A percentile compares a stretch with the other conserved stretches of the same genome.
These are phyloP conservation scores for Blastobotrys peoriensis DNA, from an alignment of 805 yeast genomes.

Conservation along the genomic window DNA sequence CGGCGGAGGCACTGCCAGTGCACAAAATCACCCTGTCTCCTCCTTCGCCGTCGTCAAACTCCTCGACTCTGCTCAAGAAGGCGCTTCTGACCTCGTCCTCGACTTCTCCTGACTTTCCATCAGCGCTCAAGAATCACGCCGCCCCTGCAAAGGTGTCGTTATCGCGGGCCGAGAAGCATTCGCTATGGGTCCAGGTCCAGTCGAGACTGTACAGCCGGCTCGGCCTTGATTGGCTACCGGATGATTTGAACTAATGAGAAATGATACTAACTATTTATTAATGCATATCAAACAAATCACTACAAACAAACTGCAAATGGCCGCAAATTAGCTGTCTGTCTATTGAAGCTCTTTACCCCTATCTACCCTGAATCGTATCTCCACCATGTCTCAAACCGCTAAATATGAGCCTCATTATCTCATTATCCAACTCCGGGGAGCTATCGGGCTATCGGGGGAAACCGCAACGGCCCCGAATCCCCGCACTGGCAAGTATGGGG, in stretches of 20 bases:
- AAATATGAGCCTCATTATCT: too few species aligned
- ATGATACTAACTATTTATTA: conserved; percentile 3
- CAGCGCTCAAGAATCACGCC: conserved; percentile 16
- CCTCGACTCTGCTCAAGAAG: conserved; percentile 26
- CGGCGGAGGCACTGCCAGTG: not conserved
- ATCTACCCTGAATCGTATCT: too few species aligned
- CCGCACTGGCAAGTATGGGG: too few species aligned
- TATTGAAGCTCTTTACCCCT: too few species aligned
- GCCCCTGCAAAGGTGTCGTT: conserved; percentile 27
- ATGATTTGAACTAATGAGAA: conserved; percentile 17
- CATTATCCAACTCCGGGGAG: too few species aligned
- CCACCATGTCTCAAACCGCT: too few species aligned
- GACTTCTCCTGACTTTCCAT: conserved; percentile 23
- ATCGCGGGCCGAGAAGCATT: conserved; percentile 50
- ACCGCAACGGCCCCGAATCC: too few species aligned
- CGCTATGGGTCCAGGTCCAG: conserved; percentile 62
- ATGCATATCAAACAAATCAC: not conserved
- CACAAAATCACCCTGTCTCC: not conserved
- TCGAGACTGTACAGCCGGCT: conserved; percentile 49
- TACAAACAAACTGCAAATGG: too few species aligned
- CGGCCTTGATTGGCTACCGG: conserved; percentile 52
- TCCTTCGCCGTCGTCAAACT: conserved; percentile 12
- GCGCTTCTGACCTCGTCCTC: conserved; percentile 28
- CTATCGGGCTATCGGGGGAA: too few species aligned
- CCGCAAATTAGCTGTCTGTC: too few species aligned